Percentiles rank a stretch among this genome's conserved stretches.
Conservation (phyloP, 2,329 filamentous ascomycete species). For the Coleophoma cylindrospora region DNA sequence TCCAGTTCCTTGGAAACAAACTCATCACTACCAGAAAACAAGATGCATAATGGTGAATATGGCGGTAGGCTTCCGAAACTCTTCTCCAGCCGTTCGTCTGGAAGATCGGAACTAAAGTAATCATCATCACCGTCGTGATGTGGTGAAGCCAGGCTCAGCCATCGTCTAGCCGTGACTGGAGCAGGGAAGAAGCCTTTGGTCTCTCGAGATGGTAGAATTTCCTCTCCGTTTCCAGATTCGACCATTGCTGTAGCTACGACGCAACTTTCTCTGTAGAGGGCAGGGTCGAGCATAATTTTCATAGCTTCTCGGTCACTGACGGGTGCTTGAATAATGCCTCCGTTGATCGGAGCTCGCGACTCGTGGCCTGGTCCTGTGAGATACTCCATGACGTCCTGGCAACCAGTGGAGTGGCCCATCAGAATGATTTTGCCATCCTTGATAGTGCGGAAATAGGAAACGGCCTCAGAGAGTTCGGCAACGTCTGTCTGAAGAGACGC, state of each 20-base stretch:
- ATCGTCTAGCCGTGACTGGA: slow-evolving; percentile 51
- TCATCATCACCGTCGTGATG: slow-evolving; percentile 56
- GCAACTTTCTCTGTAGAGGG: slow-evolving; percentile 27
- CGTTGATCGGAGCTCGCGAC: slow-evolving; percentile 44
- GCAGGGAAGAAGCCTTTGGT: slow-evolving; percentile 26
- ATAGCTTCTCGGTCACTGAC: slow-evolving; percentile 58
- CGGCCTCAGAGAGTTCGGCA: slow-evolving; percentile 40
- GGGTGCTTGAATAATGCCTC: slow-evolving; percentile 61
- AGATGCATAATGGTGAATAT: slow-evolving; percentile 38
- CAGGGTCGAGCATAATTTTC: slow-evolving; percentile 29
- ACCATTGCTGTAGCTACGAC: slow-evolving; percentile 36
- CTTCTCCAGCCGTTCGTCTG: slow-evolving; percentile 39
- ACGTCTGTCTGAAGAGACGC: slow-evolving; percentile 41
- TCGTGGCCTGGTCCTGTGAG: slow-evolving; percentile 29
- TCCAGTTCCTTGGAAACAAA: slow-evolving; percentile 42
- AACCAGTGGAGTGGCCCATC: slow-evolving; percentile 67
- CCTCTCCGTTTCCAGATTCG: slow-evolving; percentile 33
- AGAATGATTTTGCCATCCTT: slow-evolving; percentile 52
- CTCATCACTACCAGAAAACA: slow-evolving; percentile 46
- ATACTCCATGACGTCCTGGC: slow-evolving; percentile 65
- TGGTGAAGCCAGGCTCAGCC: slow-evolving; percentile 52
- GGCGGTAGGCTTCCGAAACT: slow-evolving; percentile 51
- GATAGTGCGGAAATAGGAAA: slow-evolving; percentile 39
- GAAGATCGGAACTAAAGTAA: slow-evolving; percentile 61
- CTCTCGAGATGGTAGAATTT: slow-evolving; percentile 33